Evolutionary conservation across 305 asterid species (phyloP).

Genomic region (Solanum hybrid): DNA sequence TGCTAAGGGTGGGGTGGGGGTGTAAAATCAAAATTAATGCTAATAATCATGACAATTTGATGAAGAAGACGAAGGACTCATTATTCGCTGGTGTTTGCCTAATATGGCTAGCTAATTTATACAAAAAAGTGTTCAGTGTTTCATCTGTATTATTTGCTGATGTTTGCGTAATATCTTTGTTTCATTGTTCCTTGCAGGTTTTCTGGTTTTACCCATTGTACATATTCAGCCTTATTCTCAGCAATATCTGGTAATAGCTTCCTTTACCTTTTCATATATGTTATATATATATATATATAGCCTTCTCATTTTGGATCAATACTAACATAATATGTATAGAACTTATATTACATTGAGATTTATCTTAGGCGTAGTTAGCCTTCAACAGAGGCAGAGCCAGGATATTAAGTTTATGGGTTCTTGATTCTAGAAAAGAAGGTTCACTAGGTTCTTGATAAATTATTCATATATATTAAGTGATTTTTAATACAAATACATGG

Average conservation of each 20-base stretch:
- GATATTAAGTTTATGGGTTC: not conserved
- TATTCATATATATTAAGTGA: not conserved
- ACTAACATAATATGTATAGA: not conserved
- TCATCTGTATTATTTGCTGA: not conserved
- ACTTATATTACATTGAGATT: not conserved
- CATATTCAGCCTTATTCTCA: slow-evolving; percentile 75
- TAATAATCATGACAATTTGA: not conserved
- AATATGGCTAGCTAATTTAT: not conserved
- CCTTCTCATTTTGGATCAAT: not conserved
- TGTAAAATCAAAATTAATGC: not conserved
- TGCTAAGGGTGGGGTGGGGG: not conserved
- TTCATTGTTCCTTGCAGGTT: slow-evolving; percentile 42
- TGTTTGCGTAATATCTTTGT: not conserved
- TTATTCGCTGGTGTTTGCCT: not conserved
- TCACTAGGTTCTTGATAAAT: not conserved
- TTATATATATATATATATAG: not conserved
- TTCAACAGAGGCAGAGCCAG: not conserved
- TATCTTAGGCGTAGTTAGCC: not conserved
- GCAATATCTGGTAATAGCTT: slow-evolving; percentile 64
- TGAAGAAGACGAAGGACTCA: not conserved
- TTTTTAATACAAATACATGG: not conserved
- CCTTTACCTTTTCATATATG: slow-evolving; percentile 5
- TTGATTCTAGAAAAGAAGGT: not conserved
- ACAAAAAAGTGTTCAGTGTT: not conserved
- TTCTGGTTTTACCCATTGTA: slow-evolving; percentile 96